Conservation (phyloP, 495 filamentous ascomycete genomes). For the Hyphodiscus hymeniophilus region DNA sequence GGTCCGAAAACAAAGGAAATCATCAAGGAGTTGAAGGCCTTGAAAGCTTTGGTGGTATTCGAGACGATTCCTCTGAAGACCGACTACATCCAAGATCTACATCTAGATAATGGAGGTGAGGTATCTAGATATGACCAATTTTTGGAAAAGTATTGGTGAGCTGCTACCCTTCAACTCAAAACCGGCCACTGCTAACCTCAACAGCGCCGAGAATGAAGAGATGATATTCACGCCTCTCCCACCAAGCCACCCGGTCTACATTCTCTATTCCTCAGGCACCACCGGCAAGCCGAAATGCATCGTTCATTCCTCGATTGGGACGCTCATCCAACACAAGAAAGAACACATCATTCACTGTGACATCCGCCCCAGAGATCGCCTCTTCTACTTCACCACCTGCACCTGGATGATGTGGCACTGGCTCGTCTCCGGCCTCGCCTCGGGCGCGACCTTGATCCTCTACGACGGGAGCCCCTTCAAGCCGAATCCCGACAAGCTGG, state of each 20-base stretch:
- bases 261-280: conserved; percentile 64
- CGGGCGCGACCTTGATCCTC: conserved; percentile 50
- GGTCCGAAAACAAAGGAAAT: conserved; percentile 60
- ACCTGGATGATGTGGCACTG: conserved; percentile 84
- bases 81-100: conserved; percentile 41
- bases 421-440: conserved; percentile 42
- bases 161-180: too few relatives aligned
- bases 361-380: conserved; percentile 36
- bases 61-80: conserved; percentile 46
- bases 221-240: conserved; percentile 62
- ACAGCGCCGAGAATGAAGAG: conserved; percentile 23
- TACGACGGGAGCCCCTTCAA: conserved; percentile 75
- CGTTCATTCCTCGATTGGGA: conserved; percentile 57
- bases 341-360: conserved; percentile 55
- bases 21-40: conserved; percentile 46
- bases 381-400: conserved; percentile 34
- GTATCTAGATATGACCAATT: conserved; percentile 46
- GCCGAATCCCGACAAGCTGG: conserved; percentile 45
- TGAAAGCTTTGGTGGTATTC: conserved; percentile 64
- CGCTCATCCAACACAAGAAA: conserved; percentile 51
- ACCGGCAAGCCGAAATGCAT: conserved; percentile 71
- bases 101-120: conserved; percentile 24
- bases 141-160: conserved; percentile 36
- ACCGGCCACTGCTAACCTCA: too few relatives aligned
- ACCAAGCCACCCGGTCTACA: conserved; percentile 59